Evolutionary conservation across 192 early-diverging fungal species (phyloP).

Genomic region (Coemansia sp.): DNA sequence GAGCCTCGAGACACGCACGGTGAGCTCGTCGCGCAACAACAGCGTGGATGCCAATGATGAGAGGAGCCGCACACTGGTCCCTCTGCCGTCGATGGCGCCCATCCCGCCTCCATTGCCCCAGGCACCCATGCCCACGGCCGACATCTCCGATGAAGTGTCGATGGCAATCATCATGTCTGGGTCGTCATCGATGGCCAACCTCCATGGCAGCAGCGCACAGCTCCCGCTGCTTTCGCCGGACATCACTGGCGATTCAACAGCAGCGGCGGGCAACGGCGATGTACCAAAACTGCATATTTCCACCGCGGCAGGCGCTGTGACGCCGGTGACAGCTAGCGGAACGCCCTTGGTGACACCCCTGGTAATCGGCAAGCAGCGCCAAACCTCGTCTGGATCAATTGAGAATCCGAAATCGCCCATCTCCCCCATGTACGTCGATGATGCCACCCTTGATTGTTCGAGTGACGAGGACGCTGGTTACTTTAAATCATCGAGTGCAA

Average conservation of each 20-base stretch:
- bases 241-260: not conserved
- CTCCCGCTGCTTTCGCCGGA: not conserved
- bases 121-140: slow-evolving; percentile 24
- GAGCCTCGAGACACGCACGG: slow-evolving; percentile 19
- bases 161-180: slow-evolving; percentile 1
- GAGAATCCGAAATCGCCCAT: slow-evolving; percentile 21
- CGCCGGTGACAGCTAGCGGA: not conserved
- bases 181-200: not conserved
- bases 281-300: not conserved
- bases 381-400: slow-evolving; percentile 4
- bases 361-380: not conserved
- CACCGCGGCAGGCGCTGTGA: not conserved
- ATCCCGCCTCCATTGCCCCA: slow-evolving; percentile 28
- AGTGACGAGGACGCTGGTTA: slow-evolving; percentile 39
- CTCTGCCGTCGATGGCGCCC: not conserved
- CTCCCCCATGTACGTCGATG: slow-evolving; percentile 15
- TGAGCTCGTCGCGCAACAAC: slow-evolving; percentile 9
- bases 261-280: not conserved
- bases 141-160: not conserved
- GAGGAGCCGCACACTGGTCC: slow-evolving; percentile 22
- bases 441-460: slow-evolving; percentile 1
- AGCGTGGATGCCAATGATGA: slow-evolving; percentile 17
- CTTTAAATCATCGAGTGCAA: slow-evolving; percentile 19
- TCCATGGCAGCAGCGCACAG: not conserved
- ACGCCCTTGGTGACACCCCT: too few relatives aligned